Conservation (phyloP, 1,139 yeast species). For the Candida labiduridarum region DNA sequence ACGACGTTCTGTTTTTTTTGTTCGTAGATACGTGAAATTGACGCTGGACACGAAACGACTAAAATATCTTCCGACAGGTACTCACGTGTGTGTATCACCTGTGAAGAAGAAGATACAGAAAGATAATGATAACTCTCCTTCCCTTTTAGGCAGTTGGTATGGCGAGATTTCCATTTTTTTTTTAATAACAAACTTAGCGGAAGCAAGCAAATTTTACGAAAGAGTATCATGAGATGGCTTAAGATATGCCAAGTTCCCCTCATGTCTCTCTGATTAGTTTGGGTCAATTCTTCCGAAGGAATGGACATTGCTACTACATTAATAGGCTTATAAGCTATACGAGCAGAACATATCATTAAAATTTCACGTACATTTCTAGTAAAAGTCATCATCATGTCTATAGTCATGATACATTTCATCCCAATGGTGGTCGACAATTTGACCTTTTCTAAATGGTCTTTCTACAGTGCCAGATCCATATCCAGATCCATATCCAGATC, state of each 20-base stretch:
- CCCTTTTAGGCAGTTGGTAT: too few species aligned
- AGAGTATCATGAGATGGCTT: background rate
- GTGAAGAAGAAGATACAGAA: background rate
- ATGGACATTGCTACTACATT: too few species aligned
- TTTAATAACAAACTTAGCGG: background rate
- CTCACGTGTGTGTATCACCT: background rate
- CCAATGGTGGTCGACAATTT: slow-evolving; percentile 30
- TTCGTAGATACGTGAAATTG: background rate
- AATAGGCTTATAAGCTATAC: background rate
- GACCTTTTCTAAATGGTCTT: slow-evolving; percentile 17
- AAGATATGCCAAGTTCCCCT: background rate
- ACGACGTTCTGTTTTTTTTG: background rate
- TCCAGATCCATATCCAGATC: background rate
- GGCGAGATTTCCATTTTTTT: too few species aligned
- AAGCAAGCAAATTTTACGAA: background rate
- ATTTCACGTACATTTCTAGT: slow-evolving; percentile 12
- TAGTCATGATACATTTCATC: slow-evolving; percentile 47
- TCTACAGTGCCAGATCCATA: background rate
- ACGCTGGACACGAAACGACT: background rate
- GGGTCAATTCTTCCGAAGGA: too few species aligned
- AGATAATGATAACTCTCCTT: too few species aligned
- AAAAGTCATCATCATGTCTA: slow-evolving; percentile 41
- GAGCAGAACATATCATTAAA: background rate
- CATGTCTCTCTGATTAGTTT: too few species aligned
- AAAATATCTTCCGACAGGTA: background rate